Evolutionary conservation across 352 stramenopile genomes (phyloP), one percentile per base, ranked within the genome.

Genomic region (Achlya hypogyna): DNA sequence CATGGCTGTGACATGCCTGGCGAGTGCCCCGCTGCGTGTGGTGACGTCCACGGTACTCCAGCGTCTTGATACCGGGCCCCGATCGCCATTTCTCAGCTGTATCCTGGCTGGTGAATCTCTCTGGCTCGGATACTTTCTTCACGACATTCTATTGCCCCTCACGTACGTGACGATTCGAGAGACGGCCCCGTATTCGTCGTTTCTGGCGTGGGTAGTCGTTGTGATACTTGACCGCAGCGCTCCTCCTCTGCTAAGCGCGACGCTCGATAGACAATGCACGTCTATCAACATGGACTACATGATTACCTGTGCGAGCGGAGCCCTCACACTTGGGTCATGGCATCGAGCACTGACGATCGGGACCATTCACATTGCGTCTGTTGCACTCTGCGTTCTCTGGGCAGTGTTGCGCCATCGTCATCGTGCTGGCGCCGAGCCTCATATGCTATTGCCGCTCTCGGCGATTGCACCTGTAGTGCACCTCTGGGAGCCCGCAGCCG

Each of bases 61-160:
- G 2, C 25, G 12, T 22, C 25, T 65, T 12, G 18, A 9, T 1
- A 14, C 20, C 28, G 6, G 8, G 20, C 47, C 27, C 56, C 58
- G 58, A 2, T 31, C 18, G 6, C 12, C 18, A 14, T 0, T 25
- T 0, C 16, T 54, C 18, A n/a, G 23, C 12, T 38, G 20, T 34
- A 3, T 65, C 4, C 22, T 65, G 3, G 25, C 59, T 14, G 42
- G 60, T 18, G 60, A 67, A 58, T n/a, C 60, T 12, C 9, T 53
- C 12, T 67, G 60, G 60, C n/a, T 67, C 9, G 16, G 25, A 4
- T 67, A 67, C 42, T 42, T 6, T 42, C 6, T 42, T 14, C 49
- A 54, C 6, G 49, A 54, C 29, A 6, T 54, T 6, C 49, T 54
- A 54, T 34, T 54, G 29, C 49, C 49, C 29, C 16, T 16, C 23